Evolutionary conservation across 2,329 filamentous ascomycete species (phyloP), one percentile per base, ranked within the genome.

Genomic region (Penicillium sp.): DNA sequence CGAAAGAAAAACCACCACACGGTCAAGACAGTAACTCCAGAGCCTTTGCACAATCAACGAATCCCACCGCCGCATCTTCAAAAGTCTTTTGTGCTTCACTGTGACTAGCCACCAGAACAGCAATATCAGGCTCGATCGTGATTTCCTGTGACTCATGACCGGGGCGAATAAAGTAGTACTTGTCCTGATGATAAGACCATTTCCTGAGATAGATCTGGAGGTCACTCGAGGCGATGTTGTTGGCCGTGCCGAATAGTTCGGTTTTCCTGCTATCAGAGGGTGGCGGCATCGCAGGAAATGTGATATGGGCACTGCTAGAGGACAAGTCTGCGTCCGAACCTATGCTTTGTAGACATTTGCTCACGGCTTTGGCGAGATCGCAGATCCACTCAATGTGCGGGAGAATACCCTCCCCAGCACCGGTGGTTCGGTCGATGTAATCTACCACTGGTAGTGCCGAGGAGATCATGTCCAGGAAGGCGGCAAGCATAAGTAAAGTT

Each of bases 131-230:
- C 49, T 76, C 74, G 19, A 81, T 68, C 1, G 65, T 39, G 1
- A 84, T 72, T 59, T 81, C 78, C 59, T 76, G 78, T 17, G 73
- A 76, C 12, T 72, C 72, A 41, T 76, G 75, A 1, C 78, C 78
- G 17, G 76, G 75, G 2, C 71, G 68, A 35, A 66, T 73, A 33
- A 84, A 77, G 64, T 77, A 83, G 60, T 83, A 79, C 50, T 69
- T 74, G 1, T 71, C 75, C 31, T 75, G 71, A 50, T 76, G 73
- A 8, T 67, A 61, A 23, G 77, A 76, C 82, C 83, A 85, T 35
- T 77, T 79, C 1, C 71, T 69, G 19, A 85, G 63, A 41, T 77
- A 76, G 1, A 76, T 68, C 36, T 74, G 67, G 4, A 85, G 65
- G 27, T 81, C 78, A 35, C 75, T 75, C 2, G 70, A 69, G 3